Percentiles rank a stretch among this genome's conserved stretches.
phyloP scores from a whole-genome alignment of 179 eudicot species.

The Sideroxylon spinosum region DNA sequence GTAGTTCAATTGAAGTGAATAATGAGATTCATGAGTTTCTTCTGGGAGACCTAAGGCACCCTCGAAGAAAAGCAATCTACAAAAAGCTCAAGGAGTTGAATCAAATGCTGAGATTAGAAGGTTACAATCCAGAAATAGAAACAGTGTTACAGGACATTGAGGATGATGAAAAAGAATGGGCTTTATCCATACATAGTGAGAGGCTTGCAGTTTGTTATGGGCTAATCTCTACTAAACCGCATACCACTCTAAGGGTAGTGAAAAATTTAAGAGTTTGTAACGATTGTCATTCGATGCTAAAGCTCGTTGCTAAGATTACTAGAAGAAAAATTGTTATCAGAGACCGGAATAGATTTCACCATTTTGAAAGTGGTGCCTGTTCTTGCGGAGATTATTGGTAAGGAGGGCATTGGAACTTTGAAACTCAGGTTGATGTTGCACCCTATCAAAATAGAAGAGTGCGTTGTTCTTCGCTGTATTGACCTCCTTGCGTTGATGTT shows the following conservation, averaged over 20 bases:
- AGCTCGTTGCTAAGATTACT: slow-evolving; percentile 13
- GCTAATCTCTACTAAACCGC: slow-evolving; percentile 7
- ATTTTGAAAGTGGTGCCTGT: slow-evolving; percentile 12
- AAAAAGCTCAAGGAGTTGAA: slow-evolving; percentile 12
- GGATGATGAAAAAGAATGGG: slow-evolving; percentile 8
- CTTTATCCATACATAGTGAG: slow-evolving; percentile 11
- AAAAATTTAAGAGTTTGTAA: slow-evolving; percentile 17
- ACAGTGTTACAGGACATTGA: slow-evolving; percentile 10
- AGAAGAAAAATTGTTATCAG: slow-evolving; percentile 10
- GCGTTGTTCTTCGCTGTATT: too few species aligned
- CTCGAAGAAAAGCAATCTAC: slow-evolving; percentile 9
- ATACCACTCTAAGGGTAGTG: slow-evolving; percentile 16
- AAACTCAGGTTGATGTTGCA: too few species aligned
- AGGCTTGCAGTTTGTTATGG: slow-evolving; percentile 13
- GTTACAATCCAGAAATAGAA: slow-evolving; percentile 12
- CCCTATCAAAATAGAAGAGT: too few species aligned
- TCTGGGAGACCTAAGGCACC: neutral
- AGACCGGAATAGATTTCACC: slow-evolving; percentile 16
- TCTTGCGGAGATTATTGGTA: slow-evolving; percentile 17
- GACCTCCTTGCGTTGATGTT: too few species aligned
- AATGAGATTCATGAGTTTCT: slow-evolving; percentile 18
- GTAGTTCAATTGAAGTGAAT: slow-evolving; percentile 18
- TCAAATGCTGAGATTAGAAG: neutral
- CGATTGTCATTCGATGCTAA: slow-evolving; percentile 18
- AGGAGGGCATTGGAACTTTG: neutral